Percentiles rank a stretch among this genome's conserved stretches.
Conservation (phyloP, 345 rosid genomes). For the Brassica rapa region DNA sequence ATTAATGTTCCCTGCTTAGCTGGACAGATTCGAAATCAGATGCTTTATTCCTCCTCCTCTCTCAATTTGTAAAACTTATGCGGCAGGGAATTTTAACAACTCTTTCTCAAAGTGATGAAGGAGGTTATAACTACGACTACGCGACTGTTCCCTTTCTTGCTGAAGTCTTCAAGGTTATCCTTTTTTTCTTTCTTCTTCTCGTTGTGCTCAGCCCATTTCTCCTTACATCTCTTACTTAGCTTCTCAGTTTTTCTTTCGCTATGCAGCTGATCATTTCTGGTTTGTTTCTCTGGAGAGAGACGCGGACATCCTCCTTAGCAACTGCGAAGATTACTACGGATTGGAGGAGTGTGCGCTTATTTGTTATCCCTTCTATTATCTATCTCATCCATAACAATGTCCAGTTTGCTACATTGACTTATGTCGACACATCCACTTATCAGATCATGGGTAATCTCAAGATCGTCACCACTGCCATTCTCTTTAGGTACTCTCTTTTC, state of each 20-base stretch:
- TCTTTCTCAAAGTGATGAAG: constrained; percentile 74
- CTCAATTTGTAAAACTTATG: not conserved
- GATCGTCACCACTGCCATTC: constrained; percentile 88
- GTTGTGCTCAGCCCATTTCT: not conserved
- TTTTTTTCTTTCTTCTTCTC: not conserved
- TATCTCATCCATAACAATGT: constrained; percentile 91
- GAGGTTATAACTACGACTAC: constrained; percentile 81
- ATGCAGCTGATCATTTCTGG: constrained; percentile 78
- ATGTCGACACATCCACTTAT: constrained; percentile 89
- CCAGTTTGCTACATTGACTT: constrained; percentile 89
- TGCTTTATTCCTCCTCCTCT: not conserved
- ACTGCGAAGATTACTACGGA: constrained; percentile 78
- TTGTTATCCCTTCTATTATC: constrained; percentile 82
- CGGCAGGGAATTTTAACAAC: constrained; percentile 87
- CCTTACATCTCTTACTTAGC: not conserved
- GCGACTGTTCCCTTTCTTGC: constrained; percentile 97
- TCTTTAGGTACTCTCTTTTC: constrained; percentile 65
- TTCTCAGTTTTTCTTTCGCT: not conserved
- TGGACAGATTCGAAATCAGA: not conserved
- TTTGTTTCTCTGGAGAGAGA: constrained; percentile 79
- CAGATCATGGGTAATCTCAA: constrained; percentile 98
- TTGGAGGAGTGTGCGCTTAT: constrained; percentile 82
- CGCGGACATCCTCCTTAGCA: constrained; percentile 45
- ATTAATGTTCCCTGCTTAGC: not conserved
- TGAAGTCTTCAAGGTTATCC: constrained; percentile 75